phyloP scores from a whole-genome alignment of 2,329 filamentous ascomycete genomes.

The Fusarium staphyleae region DNA sequence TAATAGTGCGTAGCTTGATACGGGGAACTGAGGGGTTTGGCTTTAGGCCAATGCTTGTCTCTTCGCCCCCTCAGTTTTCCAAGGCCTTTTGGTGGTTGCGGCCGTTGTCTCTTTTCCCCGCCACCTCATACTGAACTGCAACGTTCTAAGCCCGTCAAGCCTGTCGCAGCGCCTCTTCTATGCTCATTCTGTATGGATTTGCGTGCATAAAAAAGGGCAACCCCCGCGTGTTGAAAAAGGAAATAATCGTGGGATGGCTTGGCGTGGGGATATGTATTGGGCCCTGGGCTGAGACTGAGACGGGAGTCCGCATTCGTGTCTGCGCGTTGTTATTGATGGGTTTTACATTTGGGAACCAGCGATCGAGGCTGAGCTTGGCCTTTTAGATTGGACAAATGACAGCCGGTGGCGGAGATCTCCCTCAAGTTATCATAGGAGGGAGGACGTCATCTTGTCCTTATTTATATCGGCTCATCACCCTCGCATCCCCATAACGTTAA shows the following conservation, averaged over 20 bases:
- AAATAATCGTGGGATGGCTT: slow-evolving; percentile 20
- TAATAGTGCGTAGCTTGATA: slow-evolving; percentile 37
- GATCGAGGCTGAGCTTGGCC: slow-evolving; percentile 20
- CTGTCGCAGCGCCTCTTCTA: background rate
- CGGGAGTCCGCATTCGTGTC: slow-evolving; percentile 15
- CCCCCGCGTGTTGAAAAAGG: slow-evolving; percentile 17
- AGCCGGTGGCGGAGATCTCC: slow-evolving; percentile 27
- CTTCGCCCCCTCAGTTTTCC: background rate
- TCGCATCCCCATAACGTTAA: slow-evolving; percentile 11
- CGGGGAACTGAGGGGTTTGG: slow-evolving; percentile 40
- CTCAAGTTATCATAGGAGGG: slow-evolving; percentile 12
- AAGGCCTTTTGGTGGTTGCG: slow-evolving; percentile 17
- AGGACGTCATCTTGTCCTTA: slow-evolving; percentile 30
- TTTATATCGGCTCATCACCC: slow-evolving; percentile 24
- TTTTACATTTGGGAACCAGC: slow-evolving; percentile 27
- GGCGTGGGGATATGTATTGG: slow-evolving; percentile 13
- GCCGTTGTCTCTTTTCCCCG: slow-evolving; percentile 12
- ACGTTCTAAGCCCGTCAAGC: background rate
- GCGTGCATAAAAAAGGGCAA: slow-evolving; percentile 6
- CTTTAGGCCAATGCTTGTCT: slow-evolving; percentile 13
- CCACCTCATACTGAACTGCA: slow-evolving; percentile 6
- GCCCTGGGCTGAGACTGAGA: slow-evolving; percentile 2
- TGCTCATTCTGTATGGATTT: background rate
- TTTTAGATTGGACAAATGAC: slow-evolving; percentile 24
- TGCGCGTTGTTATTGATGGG: slow-evolving; percentile 27